Percentiles rank a stretch among this genome's conserved stretches.
These are phyloP conservation scores for Meira miltonrushii DNA, from an alignment of 1,284 basidiomycete species.

Conservation along the genomic window DNA sequence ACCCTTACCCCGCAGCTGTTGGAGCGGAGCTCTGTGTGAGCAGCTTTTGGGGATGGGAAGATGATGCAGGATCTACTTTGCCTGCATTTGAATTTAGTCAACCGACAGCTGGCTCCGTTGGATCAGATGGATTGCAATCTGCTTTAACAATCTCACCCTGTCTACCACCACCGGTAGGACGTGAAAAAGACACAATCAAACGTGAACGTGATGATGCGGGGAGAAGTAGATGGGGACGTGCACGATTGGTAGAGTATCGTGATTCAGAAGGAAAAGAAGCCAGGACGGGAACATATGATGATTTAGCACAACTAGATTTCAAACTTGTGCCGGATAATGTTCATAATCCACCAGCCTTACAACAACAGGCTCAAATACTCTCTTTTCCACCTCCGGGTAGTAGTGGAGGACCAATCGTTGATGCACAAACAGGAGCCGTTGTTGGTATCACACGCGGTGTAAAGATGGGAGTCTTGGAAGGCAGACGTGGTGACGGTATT, in stretches of 20 bases:
- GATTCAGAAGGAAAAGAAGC: slow-evolving; percentile 38
- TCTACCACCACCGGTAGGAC: slow-evolving; percentile 18
- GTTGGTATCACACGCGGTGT: slow-evolving; percentile 66
- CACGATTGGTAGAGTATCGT: slow-evolving; percentile 44
- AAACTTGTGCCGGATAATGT: slow-evolving; percentile 28
- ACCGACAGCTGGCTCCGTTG: background rate
- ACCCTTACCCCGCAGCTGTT: slow-evolving; percentile 63
- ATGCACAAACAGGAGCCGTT: slow-evolving; percentile 63
- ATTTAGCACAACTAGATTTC: slow-evolving; percentile 60
- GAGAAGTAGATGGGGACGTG: slow-evolving; percentile 43
- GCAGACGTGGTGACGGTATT: slow-evolving; percentile 64
- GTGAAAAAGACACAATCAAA: slow-evolving; percentile 26
- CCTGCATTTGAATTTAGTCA: slow-evolving; percentile 25
- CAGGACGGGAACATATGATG: slow-evolving; percentile 65
- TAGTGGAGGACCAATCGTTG: slow-evolving; percentile 67
- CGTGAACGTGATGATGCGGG: slow-evolving; percentile 31
- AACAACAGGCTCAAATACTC: slow-evolving; percentile 19
- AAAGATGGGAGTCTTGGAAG: slow-evolving; percentile 59
- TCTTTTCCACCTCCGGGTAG: slow-evolving; percentile 63
- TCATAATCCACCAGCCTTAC: slow-evolving; percentile 32
- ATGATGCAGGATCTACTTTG: slow-evolving; percentile 32
- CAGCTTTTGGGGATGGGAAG: slow-evolving; percentile 58
- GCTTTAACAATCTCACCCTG: slow-evolving; percentile 1
- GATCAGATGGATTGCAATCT: slow-evolving; percentile 1
- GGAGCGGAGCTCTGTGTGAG: slow-evolving; percentile 60